Percentiles rank a stretch among this genome's conserved stretches.
Evolutionary conservation across 169 alveolate species (phyloP).

Genomic region (Haemoproteus tartakovskyi): DNA sequence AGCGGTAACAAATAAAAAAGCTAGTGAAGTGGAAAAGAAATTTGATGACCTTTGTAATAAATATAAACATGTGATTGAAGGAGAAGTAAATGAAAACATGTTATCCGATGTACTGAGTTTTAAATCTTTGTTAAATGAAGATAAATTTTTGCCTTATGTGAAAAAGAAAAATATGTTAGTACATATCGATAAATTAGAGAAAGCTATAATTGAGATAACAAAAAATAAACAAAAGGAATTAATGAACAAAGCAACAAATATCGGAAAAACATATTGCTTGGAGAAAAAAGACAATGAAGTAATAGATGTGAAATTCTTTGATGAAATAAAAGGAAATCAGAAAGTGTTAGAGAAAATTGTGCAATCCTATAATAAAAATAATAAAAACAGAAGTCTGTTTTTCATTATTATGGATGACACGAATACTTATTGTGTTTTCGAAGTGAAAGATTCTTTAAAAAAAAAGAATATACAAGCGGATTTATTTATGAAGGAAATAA

Average conservation of each 20-base stretch:
- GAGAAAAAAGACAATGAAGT: constrained; percentile 22
- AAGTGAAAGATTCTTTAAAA: constrained; percentile 51
- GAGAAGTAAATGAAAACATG: constrained; percentile 66
- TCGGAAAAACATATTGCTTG: constrained; percentile 33
- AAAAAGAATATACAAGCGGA: constrained; percentile 54
- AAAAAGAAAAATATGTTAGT: constrained; percentile 34
- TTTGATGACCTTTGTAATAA: constrained; percentile 66
- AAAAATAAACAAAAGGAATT: constrained; percentile 59
- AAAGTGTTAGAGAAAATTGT: constrained; percentile 52
- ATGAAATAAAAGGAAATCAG: constrained; percentile 52
- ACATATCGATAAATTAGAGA: constrained; percentile 44
- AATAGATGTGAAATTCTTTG: constrained; percentile 46
- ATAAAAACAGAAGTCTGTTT: constrained; percentile 31
- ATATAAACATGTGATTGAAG: constrained; percentile 68
- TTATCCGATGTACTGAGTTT: constrained; percentile 62
- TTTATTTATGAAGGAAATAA: constrained; percentile 48
- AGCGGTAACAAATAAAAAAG: constrained; percentile 83
- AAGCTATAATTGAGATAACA: constrained; percentile 34
- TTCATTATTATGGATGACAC: constrained; percentile 42
- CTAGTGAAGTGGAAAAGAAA: constrained; percentile 71
- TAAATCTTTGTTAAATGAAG: constrained; percentile 55
- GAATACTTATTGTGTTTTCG: constrained; percentile 62
- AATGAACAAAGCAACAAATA: constrained; percentile 22
- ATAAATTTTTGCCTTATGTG: constrained; percentile 53
- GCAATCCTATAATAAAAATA: constrained; percentile 37